A percentile compares a stretch with the other conserved stretches of the same genome.
These are phyloP conservation scores for Triticum turgidum DNA, from an alignment of 176 grass and related monocot genomes.

Conservation along the genomic window DNA sequence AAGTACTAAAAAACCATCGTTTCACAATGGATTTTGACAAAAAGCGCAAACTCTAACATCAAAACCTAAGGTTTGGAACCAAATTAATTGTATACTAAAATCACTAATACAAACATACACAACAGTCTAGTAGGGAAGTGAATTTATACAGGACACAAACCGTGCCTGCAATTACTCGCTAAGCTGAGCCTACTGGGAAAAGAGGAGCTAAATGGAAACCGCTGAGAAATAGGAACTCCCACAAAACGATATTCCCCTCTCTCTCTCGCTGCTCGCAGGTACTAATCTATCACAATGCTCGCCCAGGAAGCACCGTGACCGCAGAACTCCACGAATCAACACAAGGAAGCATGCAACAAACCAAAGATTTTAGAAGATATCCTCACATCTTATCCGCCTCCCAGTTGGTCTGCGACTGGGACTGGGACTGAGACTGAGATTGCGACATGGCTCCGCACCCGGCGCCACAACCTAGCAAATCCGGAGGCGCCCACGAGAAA, in stretches of 20 bases:
- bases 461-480: not conserved
- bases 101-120: not conserved
- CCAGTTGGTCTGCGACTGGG: slow-evolving; percentile 42
- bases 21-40: not conserved
- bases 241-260: not conserved
- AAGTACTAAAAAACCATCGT: not conserved
- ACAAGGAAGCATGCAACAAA: not conserved
- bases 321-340: not conserved
- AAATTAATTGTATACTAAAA: not conserved
- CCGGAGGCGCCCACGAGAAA: not conserved
- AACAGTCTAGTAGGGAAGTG: not conserved
- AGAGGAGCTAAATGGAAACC: not conserved
- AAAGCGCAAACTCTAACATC: not conserved
- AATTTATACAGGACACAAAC: slow-evolving; percentile 1
- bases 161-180: not conserved
- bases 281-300: not conserved
- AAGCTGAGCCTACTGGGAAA: not conserved
- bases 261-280: not conserved
- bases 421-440: slow-evolving; percentile 7
- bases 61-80: not conserved
- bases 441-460: slow-evolving; percentile 35
- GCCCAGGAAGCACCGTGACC: not conserved
- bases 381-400: slow-evolving; percentile 51
- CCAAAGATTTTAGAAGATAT: not conserved
- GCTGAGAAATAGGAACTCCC: not conserved